Evolutionary conservation across 164 flowering plant genomes (phyloP).

Genomic region (Chimonanthus salicifolius): DNA sequence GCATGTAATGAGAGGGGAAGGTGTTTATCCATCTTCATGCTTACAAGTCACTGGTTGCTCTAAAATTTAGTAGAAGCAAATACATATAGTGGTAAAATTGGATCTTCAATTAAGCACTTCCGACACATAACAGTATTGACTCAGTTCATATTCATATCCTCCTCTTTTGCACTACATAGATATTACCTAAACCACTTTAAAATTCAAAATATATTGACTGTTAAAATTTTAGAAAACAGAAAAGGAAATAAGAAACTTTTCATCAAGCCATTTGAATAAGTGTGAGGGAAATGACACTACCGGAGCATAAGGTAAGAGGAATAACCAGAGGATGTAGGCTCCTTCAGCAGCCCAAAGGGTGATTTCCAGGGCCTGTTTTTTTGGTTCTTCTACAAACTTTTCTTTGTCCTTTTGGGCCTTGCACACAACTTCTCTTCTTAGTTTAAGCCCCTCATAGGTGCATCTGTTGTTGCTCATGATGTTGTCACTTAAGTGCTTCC

Average conservation of each 20-base stretch:
- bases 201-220: neutral
- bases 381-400: neutral
- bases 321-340: slow-evolving; percentile 79
- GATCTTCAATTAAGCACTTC: neutral
- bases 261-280: neutral
- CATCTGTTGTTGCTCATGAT: neutral
- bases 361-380: slow-evolving; percentile 21
- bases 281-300: slow-evolving; percentile 23
- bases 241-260: neutral
- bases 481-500: neutral
- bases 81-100: too few species aligned
- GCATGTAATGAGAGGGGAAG: too few species aligned
- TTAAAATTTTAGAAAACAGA: neutral
- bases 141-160: too few species aligned
- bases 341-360: slow-evolving; percentile 66
- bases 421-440: slow-evolving; percentile 1
- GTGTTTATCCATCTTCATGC: neutral
- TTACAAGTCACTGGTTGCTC: neutral
- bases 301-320: slow-evolving; percentile 91
- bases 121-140: neutral
- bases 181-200: neutral
- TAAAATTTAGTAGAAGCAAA: neutral
- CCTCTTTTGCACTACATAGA: neutral
- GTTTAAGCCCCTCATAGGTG: neutral
- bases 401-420: slow-evolving; percentile 8